Evolutionary conservation across 2,329 filamentous ascomycete genomes (phyloP), one percentile per base, ranked within the genome.

Genomic region (Colletotrichum navitas): DNA sequence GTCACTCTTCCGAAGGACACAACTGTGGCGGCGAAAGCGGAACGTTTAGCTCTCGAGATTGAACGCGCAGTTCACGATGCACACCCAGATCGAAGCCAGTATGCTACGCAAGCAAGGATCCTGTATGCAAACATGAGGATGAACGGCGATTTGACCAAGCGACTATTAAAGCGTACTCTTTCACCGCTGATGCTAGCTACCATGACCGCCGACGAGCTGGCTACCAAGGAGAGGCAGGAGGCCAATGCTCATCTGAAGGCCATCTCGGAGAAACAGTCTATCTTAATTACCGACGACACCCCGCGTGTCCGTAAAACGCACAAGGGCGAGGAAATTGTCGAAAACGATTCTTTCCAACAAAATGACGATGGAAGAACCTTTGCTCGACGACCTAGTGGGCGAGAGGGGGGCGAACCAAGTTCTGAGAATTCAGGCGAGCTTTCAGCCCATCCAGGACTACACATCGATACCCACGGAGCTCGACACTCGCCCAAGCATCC

Each of bases 271-370:
- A 93, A 94, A 77, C 93, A 95, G 80, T 93, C 95, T 56, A 95
- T 96, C 58, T 88, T 97, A 43, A 91, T 95, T 71, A 89, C 94
- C 18, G 89, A 93, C 26, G 90, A 93, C 24, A 87, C 89, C 60
- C 94, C 95, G 5, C 90, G 94, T 3, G 91, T 98, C 68, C 89
- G 94, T 76, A 91, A 93, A 75, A 98, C 95, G 2, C 95, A 98
- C 84, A 98, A 98, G 81, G 96, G 96, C 16, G 95, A 98, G 70
- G 96, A 98, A 79, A 81, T 97, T 21, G 88, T 98, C 21, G 94
- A 95, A 73, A 90, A 92, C 56, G 94, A 97, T 43, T 86, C 82
- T n/a, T 79, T 82, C 47, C 72, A 81, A n/a, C 71, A 74, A 24
- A 61, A 69, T 2, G 79, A 77, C 45, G 80, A 83, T 32, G 77